These are phyloP conservation scores for Epichloe aotearoae DNA, from an alignment of 2,329 filamentous ascomycete genomes.

Conservation along the genomic window DNA sequence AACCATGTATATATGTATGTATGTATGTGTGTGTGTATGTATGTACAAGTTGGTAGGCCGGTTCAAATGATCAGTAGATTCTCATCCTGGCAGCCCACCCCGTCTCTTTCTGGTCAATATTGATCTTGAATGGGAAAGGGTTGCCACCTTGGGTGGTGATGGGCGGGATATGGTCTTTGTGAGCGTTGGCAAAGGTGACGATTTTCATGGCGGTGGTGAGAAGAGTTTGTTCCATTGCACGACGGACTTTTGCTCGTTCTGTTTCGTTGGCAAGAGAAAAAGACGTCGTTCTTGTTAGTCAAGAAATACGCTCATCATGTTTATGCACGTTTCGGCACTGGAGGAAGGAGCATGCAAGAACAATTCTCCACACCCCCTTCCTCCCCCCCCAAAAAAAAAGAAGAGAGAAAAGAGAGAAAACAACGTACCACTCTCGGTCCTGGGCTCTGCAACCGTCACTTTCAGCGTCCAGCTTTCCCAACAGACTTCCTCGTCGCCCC, in stretches of 20 bases:
- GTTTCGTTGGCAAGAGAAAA: not conserved
- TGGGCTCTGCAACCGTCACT: conserved; percentile 80
- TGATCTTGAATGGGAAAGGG: conserved; percentile 89
- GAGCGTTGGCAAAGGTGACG: conserved; percentile 69
- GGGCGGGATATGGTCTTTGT: conserved; percentile 93
- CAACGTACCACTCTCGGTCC: conserved; percentile 68
- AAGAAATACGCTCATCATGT: too few species aligned
- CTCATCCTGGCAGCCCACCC: conserved; percentile 71
- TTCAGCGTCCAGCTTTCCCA: conserved; percentile 96
- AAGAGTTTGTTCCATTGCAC: conserved; percentile 81
- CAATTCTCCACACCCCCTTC: too few species aligned
- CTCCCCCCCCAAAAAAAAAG: not conserved
- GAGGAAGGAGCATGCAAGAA: too few species aligned
- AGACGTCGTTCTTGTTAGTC: not conserved
- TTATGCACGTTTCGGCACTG: too few species aligned
- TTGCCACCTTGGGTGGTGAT: conserved; percentile 91
- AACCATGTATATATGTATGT: not conserved
- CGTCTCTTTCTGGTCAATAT: conserved; percentile 67
- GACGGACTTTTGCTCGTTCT: conserved; percentile 81
- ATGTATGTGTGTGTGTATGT: too few species aligned
- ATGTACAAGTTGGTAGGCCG: too few species aligned
- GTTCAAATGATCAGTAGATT: conserved; percentile 38
- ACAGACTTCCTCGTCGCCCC: conserved; percentile 80
- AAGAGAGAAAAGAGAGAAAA: not conserved
- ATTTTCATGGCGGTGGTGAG: conserved; percentile 83